These are phyloP conservation scores for Vicia villosa DNA, from an alignment of 306 rosid genomes.

Conservation along the genomic window DNA sequence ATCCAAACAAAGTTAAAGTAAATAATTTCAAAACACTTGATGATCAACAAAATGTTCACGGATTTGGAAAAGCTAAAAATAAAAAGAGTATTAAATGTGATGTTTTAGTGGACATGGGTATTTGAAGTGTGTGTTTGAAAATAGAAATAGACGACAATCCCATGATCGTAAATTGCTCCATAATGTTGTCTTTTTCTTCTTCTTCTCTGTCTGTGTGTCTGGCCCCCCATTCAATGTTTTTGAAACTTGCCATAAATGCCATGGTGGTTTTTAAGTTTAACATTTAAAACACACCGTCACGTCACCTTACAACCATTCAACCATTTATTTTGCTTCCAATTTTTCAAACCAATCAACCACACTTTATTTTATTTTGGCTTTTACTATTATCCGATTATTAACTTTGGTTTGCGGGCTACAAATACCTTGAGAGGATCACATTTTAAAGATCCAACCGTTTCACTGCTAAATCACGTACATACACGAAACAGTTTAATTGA, in stretches of 20 bases:
- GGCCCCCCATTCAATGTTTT: conserved; percentile 5
- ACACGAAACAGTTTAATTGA: no score
- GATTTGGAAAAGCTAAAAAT: neutral
- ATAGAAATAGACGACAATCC: conserved; percentile 8
- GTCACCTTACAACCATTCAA: conserved; percentile 31
- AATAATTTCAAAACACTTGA: no score
- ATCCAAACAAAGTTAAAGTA: no score
- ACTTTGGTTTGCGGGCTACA: no score
- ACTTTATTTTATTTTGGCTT: neutral
- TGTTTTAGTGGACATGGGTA: neutral
- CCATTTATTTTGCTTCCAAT: neutral
- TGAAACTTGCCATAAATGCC: conserved; percentile 48
- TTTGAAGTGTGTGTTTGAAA: neutral
- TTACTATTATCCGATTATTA: neutral
- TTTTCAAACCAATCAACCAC: conserved; percentile 15
- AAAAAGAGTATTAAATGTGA: neutral
- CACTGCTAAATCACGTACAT: no score
- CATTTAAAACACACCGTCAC: conserved; percentile 43
- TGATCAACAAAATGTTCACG: neutral
- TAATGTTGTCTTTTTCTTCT: conserved; percentile 7
- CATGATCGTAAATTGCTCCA: conserved; percentile 42
- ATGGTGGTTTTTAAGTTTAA: conserved; percentile 28
- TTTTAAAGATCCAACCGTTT: no score
- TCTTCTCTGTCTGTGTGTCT: neutral
- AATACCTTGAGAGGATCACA: no score